Percentiles rank a stretch among this genome's conserved stretches.
Evolutionary conservation across 768 basidiomycete species (phyloP).

Genomic region (Kwoniella pini): DNA sequence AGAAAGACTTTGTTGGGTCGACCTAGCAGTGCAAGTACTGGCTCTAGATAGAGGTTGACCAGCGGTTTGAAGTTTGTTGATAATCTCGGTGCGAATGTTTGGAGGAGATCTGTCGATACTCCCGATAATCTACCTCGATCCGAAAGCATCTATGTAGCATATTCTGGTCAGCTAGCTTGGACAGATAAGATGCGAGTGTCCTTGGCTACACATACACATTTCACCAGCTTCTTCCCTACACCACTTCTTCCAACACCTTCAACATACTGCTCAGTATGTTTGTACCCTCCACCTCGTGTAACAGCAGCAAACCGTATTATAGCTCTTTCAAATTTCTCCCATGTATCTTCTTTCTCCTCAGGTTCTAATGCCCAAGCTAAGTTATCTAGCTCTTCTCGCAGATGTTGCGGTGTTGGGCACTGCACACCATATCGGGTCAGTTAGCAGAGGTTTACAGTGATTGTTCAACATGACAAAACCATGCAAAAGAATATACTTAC

Average conservation of each 20-base stretch:
- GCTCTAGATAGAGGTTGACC: slow-evolving; percentile 54
- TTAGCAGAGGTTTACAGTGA: not conserved
- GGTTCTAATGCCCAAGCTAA: slow-evolving; percentile 45
- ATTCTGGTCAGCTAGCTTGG: too few species aligned
- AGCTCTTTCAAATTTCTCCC: slow-evolving; percentile 57
- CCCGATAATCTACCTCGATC: slow-evolving; percentile 52
- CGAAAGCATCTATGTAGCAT: slow-evolving; percentile 45
- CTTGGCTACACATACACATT: slow-evolving; percentile 44
- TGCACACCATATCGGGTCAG: slow-evolving; percentile 17
- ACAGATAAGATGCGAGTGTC: too few species aligned
- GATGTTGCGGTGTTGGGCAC: slow-evolving; percentile 50
- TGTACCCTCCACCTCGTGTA: slow-evolving; percentile 55
- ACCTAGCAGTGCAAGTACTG: slow-evolving; percentile 54
- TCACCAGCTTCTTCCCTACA: slow-evolving; percentile 42
- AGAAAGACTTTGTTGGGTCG: slow-evolving; percentile 57
- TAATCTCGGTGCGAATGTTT: slow-evolving; percentile 55
- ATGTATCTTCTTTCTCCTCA: slow-evolving; percentile 57
- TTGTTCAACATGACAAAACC: not conserved
- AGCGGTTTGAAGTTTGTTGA: slow-evolving; percentile 52
- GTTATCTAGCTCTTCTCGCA: slow-evolving; percentile 50
- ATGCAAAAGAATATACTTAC: slow-evolving; percentile 19
- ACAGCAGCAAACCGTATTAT: slow-evolving; percentile 56
- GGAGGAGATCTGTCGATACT: slow-evolving; percentile 53
- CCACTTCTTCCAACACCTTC: slow-evolving; percentile 51
- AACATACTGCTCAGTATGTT: slow-evolving; percentile 42